Conservation (phyloP, 139 green algal species). For the Pedinophyceae sp. region DNA sequence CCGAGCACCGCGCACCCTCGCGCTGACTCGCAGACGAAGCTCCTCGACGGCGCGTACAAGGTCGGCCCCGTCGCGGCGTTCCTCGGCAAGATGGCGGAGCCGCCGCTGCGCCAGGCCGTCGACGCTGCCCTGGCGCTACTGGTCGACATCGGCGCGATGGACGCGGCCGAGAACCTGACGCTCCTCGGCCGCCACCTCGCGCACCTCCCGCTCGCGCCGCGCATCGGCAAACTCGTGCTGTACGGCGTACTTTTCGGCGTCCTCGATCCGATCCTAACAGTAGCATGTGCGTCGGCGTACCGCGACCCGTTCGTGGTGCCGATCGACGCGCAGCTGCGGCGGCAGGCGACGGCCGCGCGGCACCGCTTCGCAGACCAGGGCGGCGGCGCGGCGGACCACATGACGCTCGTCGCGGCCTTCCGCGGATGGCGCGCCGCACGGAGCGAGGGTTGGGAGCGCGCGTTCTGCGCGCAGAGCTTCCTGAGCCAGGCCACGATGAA, state of each 20-base stretch:
- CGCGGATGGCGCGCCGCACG: slow-evolving; percentile 20
- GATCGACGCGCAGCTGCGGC: slow-evolving; percentile 15
- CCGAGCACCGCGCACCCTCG: neutral
- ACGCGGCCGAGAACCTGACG: slow-evolving; percentile 39
- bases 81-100: slow-evolving; percentile 39
- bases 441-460: slow-evolving; percentile 12
- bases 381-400: slow-evolving; percentile 40
- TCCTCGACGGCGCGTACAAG: no score
- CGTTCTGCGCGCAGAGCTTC: slow-evolving; percentile 29
- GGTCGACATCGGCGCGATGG: slow-evolving; percentile 40
- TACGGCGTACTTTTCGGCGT: slow-evolving; percentile 52
- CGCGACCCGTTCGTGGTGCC: slow-evolving; percentile 46
- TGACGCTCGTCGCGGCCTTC: slow-evolving; percentile 36
- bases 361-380: slow-evolving; percentile 12
- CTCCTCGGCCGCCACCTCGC: slow-evolving; percentile 62
- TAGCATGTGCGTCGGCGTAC: slow-evolving; percentile 27
- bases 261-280: slow-evolving; percentile 59
- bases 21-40: neutral
- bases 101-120: slow-evolving; percentile 27
- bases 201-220: slow-evolving; percentile 51
- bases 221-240: slow-evolving; percentile 71
- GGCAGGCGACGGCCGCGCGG: slow-evolving; percentile 9
- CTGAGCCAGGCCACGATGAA: slow-evolving; percentile 38
- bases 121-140: slow-evolving; percentile 27
- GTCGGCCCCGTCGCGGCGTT: slow-evolving; percentile 25